phyloP scores from a whole-genome alignment of 495 filamentous ascomycete species.

The Penicillium flavigenum region DNA sequence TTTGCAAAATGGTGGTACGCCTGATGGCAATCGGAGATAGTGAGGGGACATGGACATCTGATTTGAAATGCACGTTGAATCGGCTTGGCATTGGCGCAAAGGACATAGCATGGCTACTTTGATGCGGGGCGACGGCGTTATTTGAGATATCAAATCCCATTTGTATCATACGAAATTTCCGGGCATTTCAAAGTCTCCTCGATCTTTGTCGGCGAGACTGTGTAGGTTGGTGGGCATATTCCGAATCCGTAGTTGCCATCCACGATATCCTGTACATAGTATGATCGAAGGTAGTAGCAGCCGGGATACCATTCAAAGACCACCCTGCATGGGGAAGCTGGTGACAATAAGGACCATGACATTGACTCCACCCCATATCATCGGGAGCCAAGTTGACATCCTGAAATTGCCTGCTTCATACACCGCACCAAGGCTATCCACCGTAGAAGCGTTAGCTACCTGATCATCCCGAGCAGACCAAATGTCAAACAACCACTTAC shows the following conservation, averaged over 20 bases:
- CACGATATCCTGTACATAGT: not conserved
- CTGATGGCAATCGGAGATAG: slow-evolving; percentile 41
- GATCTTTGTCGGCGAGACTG: not conserved
- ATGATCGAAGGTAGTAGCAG: not conserved
- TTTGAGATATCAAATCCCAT: slow-evolving; percentile 23
- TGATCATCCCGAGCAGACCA: slow-evolving; percentile 9
- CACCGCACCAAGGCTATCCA: slow-evolving; percentile 72
- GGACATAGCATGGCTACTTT: slow-evolving; percentile 24
- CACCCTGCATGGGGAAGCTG: slow-evolving; percentile 94
- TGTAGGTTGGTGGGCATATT: not conserved
- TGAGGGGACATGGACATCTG: not conserved
- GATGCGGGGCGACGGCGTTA: slow-evolving; percentile 21
- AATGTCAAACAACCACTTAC: slow-evolving; percentile 52
- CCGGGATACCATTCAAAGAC: slow-evolving; percentile 55
- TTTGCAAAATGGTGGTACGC: slow-evolving; percentile 38
- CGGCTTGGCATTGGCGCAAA: slow-evolving; percentile 25
- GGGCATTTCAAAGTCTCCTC: slow-evolving; percentile 12
- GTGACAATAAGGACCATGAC: slow-evolving; percentile 86
- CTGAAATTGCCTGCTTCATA: slow-evolving; percentile 85
- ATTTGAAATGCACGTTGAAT: slow-evolving; percentile 8
- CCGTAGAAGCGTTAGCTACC: slow-evolving; percentile 18
- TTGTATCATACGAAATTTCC: slow-evolving; percentile 25
- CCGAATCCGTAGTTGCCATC: not conserved
- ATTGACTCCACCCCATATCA: slow-evolving; percentile 91
- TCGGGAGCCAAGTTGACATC: slow-evolving; percentile 98